A percentile compares a stretch with the other conserved stretches of the same genome.
phyloP scores from a whole-genome alignment of 2,329 filamentous ascomycete genomes.

The Onygenales sp. region DNA sequence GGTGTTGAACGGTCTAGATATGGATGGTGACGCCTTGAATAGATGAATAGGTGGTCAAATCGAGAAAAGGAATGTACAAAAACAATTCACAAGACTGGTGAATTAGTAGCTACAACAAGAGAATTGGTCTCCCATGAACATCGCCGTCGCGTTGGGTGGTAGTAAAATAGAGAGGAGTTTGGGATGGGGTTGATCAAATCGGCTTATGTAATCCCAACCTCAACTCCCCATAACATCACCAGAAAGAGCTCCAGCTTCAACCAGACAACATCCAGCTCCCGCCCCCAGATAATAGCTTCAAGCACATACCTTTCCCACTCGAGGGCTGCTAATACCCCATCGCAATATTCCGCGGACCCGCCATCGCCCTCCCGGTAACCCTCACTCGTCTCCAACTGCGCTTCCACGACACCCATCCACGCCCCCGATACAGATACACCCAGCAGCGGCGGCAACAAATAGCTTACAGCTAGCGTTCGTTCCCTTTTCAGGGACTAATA shows the following conservation, averaged over 20 bases:
- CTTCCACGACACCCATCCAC: background rate
- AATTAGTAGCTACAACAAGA: no score
- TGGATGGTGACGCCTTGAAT: no score
- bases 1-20: no score
- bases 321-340: no score
- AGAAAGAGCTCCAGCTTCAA: background rate
- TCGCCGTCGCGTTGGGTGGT: no score
- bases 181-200: background rate
- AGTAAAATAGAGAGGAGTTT: no score
- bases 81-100: no score
- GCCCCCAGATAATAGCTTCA: background rate
- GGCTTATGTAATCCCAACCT: background rate
- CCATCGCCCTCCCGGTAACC: background rate
- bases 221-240: background rate
- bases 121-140: no score
- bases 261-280: background rate
- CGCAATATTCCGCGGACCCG: no score
- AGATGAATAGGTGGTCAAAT: no score
- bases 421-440: background rate
- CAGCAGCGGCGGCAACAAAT: background rate
- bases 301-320: no score
- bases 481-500: background rate
- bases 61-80: no score
- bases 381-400: background rate
- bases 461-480: background rate